Evolutionary conservation across 2,329 filamentous ascomycete species (phyloP).

Genomic region (Botrytis sinoallii): DNA sequence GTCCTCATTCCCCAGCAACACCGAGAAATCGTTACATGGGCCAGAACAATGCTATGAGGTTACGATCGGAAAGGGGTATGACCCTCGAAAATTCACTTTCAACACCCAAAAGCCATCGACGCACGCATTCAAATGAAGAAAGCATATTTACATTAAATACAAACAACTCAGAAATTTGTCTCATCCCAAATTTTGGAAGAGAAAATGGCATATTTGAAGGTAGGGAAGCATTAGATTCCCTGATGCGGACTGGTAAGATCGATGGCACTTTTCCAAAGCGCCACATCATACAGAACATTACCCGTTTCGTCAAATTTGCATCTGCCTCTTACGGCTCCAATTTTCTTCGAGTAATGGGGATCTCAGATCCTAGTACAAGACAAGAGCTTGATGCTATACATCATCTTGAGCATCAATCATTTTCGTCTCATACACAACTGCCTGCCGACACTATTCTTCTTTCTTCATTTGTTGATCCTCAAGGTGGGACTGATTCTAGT

Average conservation of each 20-base stretch:
- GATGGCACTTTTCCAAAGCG: slow-evolving; percentile 57
- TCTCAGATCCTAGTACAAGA: slow-evolving; percentile 48
- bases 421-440: slow-evolving; percentile 60
- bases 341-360: slow-evolving; percentile 62
- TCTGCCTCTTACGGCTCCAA: slow-evolving; percentile 64
- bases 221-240: slow-evolving; percentile 28
- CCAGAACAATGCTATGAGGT: slow-evolving; percentile 37
- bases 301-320: slow-evolving; percentile 63
- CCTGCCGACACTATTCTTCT: slow-evolving; percentile 55
- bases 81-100: slow-evolving; percentile 24
- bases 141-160: slow-evolving; percentile 61
- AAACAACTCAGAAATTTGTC: slow-evolving; percentile 39
- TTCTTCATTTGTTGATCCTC: slow-evolving; percentile 54
- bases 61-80: slow-evolving; percentile 40
- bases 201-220: slow-evolving; percentile 33
- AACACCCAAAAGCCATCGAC: slow-evolving; percentile 36
- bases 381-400: slow-evolving; percentile 39
- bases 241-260: slow-evolving; percentile 49
- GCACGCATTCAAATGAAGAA: slow-evolving; percentile 35
- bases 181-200: slow-evolving; percentile 37
- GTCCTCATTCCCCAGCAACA: slow-evolving; percentile 46
- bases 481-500: slow-evolving; percentile 49
- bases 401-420: slow-evolving; percentile 61
- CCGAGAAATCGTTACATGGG: slow-evolving; percentile 35
- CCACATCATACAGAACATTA: slow-evolving; percentile 60